Base-by-base conservation (phyloP, 257 asterid genomes). In the Salvia miltiorrhiza region DNA sequence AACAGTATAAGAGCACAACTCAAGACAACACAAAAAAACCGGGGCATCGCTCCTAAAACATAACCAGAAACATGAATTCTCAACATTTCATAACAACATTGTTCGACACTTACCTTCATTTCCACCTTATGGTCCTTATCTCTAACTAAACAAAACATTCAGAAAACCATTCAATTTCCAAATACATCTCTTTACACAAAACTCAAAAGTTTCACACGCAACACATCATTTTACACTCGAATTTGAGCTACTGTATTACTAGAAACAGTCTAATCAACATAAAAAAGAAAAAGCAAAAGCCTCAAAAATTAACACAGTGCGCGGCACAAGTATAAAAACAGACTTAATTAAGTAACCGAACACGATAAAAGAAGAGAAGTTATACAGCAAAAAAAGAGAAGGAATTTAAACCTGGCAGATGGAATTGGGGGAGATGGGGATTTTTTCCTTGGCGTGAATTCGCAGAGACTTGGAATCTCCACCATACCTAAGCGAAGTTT, bases 371-470 rank as follows among this genome's bases (percentile, higher is more conserved):
- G 43, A 32, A 44, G n/a, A 23, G 61, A n/a, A n/a, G 0, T 4
- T 16, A 43, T 1, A 45, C 8, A 47, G 19, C 8, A 28, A 32
- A 61, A 37, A 7, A 19, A 11, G 16, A 12, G 1, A 37, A 0
- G 20, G 11, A 70, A 23, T 16, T 24, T 35, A 1, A 61, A 93
- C 98, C 91, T 90, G 93, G 81, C 86, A 83, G 40, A 74, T 70
- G 52, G 88, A 70, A 53, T 72, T 77, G 74, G 86, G 30, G 52
- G 81, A 76, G 59, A 86, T 39, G 44, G 96, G 93, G 65, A 75
- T 62, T 78, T 81, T 88, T 77, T 93, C 96, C 88, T 83, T 93
- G 78, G 96, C 99, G 79, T 82, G 86, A 72, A 93, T 82, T 65
- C 86, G 74, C 24, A 93, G 81, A 61, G 90, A 72, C 80, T 89